Evolutionary conservation across 1,284 basidiomycete species (phyloP), one percentile per base, ranked within the genome.

Genomic region (Wallemia ichthyophaga): DNA sequence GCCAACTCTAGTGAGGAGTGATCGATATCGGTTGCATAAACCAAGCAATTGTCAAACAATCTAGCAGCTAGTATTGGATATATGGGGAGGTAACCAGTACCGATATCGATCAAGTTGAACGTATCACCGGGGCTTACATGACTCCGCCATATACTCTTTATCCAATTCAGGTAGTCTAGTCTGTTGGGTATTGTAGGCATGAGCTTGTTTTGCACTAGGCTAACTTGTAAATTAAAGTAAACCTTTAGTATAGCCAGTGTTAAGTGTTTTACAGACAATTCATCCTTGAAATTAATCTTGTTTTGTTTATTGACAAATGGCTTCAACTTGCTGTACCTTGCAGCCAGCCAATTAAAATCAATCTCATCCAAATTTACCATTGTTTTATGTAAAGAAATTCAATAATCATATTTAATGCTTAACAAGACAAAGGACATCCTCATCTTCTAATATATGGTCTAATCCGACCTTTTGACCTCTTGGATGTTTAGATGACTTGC

Each of bases 391-490:
- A n/a, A 31, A 31, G 28, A 31, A 31, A 31, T 17, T 7, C n/a
- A n/a, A n/a, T n/a, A n/a, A n/a, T n/a, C n/a, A n/a, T n/a, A n/a
- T 31, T 24, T 57, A 37, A 54, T 58, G 53, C 56, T 58, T n/a
- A 2, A 54, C 33, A 17, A 71, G 78, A 66, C 67, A 79, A 83
- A 61, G n/a, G n/a, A 48, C 81, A 69, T 89, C 86, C 72, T 91
- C 86, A 65, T 91, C 87, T 67, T 91, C 85, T 59, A 92, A 69
- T 17, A 84, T 69, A 68, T 92, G 87, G 26, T 91, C 87, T 59
- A 89, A 65, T 7, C 94, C 92, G 27, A 95, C 89, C 68, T 94
- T 91, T 71, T 99, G 94, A 1, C 94, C 94, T 64, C 91, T 76
- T 15, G 88, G 75, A 69, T 98, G 94, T 72, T 96, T 98, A 25